Evolutionary conservation across 495 filamentous ascomycete species (phyloP).

Genomic region (Thermochaetoides thermophila): DNA sequence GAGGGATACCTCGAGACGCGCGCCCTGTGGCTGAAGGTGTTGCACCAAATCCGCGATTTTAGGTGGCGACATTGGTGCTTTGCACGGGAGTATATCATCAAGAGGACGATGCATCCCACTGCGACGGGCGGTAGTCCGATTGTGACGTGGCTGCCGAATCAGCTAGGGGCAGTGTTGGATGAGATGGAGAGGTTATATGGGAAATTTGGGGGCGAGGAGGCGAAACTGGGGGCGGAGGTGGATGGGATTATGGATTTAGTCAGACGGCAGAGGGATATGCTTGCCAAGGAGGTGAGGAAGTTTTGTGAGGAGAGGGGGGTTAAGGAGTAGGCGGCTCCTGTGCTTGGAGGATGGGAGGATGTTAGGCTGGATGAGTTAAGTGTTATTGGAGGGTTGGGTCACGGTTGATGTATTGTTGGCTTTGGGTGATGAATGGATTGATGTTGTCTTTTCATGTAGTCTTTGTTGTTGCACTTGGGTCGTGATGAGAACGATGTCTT

Average conservation of each 20-base stretch:
- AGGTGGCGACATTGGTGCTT: conserved; percentile 92
- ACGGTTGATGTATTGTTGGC: too few relatives aligned
- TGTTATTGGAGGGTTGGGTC: too few relatives aligned
- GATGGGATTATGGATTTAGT: conserved; percentile 58
- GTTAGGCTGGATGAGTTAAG: too few relatives aligned
- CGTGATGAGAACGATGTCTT: too few relatives aligned
- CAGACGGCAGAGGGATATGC: conserved; percentile 47
- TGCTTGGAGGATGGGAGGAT: too few relatives aligned
- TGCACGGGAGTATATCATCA: conserved; percentile 85
- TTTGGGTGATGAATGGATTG: too few relatives aligned
- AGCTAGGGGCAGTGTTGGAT: conserved; percentile 60
- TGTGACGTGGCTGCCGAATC: conserved; percentile 81
- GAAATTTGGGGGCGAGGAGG: conserved; percentile 21
- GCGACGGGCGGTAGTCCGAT: conserved; percentile 87
- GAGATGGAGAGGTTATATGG: conserved; percentile 54
- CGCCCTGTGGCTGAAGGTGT: conserved; percentile 48
- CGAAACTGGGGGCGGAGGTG: conserved; percentile 17
- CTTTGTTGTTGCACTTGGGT: too few relatives aligned
- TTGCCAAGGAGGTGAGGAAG: conserved; percentile 64
- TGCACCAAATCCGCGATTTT: conserved; percentile 82
- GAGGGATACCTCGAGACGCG: conserved; percentile 22
- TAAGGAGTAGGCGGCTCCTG: too few relatives aligned
- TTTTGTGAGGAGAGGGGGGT: conserved; percentile 63
- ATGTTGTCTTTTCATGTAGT: too few relatives aligned
- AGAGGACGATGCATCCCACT: conserved; percentile 64